Evolutionary conservation across 331 rosid genomes (phyloP).

Genomic region (Phaseolus coccineus): DNA sequence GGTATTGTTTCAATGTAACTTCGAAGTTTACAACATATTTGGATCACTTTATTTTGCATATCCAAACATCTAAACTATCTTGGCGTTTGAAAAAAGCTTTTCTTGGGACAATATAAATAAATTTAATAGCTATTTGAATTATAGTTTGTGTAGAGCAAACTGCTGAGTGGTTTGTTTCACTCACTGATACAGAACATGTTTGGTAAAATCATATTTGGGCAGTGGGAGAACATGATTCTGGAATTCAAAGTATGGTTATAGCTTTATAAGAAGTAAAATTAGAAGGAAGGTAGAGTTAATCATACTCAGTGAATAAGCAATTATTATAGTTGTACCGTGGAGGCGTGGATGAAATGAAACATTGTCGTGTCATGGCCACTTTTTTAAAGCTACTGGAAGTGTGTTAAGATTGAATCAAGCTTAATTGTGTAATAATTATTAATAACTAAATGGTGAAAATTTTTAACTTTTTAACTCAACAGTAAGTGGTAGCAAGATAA

Average conservation of each 20-base stretch:
- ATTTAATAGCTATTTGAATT: background rate
- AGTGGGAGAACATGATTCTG: background rate
- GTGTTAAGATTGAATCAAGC: no score
- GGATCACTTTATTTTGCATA: slow-evolving; percentile 28
- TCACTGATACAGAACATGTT: background rate
- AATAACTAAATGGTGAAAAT: no score
- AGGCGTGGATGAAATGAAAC: no score
- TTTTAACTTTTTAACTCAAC: no score
- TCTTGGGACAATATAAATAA: background rate
- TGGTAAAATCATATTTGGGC: background rate
- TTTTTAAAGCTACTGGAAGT: no score
- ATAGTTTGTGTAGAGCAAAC: background rate
- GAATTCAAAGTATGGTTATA: background rate
- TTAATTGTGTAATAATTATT: no score
- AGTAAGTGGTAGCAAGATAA: no score
- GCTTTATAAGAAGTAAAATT: background rate
- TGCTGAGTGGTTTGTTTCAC: background rate
- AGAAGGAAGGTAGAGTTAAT: background rate
- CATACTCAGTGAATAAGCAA: no score
- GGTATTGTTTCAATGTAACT: slow-evolving; percentile 11
- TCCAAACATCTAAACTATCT: background rate
- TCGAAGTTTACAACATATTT: slow-evolving; percentile 23
- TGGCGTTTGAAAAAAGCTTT: background rate
- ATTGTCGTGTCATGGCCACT: no score
- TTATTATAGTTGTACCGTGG: no score